Evolutionary conservation across 2,329 filamentous ascomycete species (phyloP).

Genomic region (Diaporthe caulivora): DNA sequence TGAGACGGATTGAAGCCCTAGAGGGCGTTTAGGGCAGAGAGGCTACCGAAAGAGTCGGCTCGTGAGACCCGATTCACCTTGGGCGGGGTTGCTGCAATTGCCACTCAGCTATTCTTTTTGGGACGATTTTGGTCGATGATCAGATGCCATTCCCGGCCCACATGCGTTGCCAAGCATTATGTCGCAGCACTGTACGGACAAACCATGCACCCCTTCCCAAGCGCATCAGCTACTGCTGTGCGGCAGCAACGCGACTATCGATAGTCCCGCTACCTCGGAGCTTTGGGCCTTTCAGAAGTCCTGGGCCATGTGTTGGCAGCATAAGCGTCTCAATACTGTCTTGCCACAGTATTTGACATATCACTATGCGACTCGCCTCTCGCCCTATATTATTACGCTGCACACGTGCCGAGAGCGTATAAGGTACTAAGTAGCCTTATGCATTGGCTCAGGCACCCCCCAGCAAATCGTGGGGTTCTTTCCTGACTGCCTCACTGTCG

Average conservation of each 20-base stretch:
- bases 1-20: constrained; percentile 61
- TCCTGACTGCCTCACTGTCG: not conserved
- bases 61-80: constrained; percentile 28
- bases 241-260: constrained; percentile 20
- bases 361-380: constrained; percentile 3
- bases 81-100: constrained; percentile 4
- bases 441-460: not conserved
- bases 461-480: not conserved
- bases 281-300: constrained; percentile 15
- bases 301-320: constrained; percentile 5
- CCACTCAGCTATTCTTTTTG: not conserved
- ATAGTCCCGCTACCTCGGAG: constrained; percentile 22
- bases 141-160: constrained; percentile 4
- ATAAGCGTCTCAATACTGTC: not conserved
- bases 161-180: constrained; percentile 5
- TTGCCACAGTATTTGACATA: constrained; percentile 7
- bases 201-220: constrained; percentile 2
- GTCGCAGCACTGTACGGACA: not conserved
- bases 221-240: constrained; percentile 33
- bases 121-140: not conserved
- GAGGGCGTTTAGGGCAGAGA: constrained; percentile 32
- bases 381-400: not conserved
- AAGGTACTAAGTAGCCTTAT: not conserved
- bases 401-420: constrained; percentile 1
- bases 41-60: constrained; percentile 40